Conservation (phyloP, 352 stramenopile species). For the Phytopythium montanum region DNA sequence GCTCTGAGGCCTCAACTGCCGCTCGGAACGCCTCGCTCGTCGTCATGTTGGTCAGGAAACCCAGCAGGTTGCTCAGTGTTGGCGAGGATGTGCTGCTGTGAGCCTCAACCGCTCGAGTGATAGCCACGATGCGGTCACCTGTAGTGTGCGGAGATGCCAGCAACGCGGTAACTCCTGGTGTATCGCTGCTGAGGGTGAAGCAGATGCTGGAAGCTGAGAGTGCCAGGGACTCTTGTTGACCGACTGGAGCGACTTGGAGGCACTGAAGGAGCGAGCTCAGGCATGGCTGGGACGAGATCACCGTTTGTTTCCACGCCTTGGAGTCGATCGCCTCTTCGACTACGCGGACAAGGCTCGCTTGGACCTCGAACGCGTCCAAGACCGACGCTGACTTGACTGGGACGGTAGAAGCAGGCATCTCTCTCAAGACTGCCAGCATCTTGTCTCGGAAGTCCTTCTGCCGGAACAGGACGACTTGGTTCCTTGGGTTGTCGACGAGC, state of each 20-base stretch:
- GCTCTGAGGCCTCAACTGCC: constrained; percentile 16
- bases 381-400: not conserved
- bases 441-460: constrained; percentile 26
- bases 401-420: not conserved
- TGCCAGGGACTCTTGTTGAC: not conserved
- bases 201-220: constrained; percentile 41
- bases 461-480: constrained; percentile 57
- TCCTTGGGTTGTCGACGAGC: constrained; percentile 34
- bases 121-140: constrained; percentile 10
- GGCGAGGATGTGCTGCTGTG: constrained; percentile 3
- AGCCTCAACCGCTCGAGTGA: constrained; percentile 11
- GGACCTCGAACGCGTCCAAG: constrained; percentile 11
- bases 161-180: constrained; percentile 22
- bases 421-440: constrained; percentile 13
- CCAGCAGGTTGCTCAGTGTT: constrained; percentile 38
- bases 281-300: constrained; percentile 18
- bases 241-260: constrained; percentile 8
- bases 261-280: constrained; percentile 20
- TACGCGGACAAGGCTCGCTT: constrained; percentile 30
- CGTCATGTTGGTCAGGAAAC: constrained; percentile 57
- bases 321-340: constrained; percentile 46
- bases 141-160: not conserved
- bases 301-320: constrained; percentile 51
- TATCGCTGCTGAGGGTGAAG: constrained; percentile 50
- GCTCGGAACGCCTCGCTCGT: constrained; percentile 24